These are phyloP conservation scores for Ustulina deusta DNA, from an alignment of 2,329 filamentous ascomycete species.

Conservation along the genomic window DNA sequence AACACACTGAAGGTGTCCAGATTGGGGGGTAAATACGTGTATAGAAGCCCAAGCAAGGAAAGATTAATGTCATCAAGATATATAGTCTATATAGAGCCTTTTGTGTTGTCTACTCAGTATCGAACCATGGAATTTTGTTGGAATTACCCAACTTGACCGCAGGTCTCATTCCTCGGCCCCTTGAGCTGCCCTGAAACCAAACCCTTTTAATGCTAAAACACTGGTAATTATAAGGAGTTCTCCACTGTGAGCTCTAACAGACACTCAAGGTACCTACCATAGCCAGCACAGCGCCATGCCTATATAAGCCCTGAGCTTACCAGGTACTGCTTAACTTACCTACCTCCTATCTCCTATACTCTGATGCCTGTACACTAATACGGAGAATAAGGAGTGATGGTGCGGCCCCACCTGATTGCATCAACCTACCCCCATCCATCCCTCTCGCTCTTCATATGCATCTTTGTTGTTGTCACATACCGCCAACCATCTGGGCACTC, in stretches of 20 bases:
- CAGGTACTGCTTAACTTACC: no score
- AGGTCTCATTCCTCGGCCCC: background rate
- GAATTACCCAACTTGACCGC: no score
- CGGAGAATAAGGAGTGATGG: constrained; percentile 18
- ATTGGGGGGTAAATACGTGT: no score
- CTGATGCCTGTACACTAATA: constrained; percentile 2
- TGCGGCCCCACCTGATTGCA: constrained; percentile 47
- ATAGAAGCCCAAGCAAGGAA: no score
- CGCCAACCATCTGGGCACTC: constrained; percentile 17
- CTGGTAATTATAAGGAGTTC: constrained; percentile 9
- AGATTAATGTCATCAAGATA: no score
- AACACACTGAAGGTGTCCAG: no score
- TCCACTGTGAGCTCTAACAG: constrained; percentile 17
- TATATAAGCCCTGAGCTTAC: no score
- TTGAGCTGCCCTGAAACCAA: constrained; percentile 11
- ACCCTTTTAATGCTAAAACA: background rate
- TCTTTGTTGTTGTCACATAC: constrained; percentile 29
- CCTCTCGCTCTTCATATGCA: constrained; percentile 41
- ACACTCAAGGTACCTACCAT: background rate
- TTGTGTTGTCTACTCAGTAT: no score
- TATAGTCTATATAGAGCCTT: no score
- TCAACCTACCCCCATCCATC: constrained; percentile 41
- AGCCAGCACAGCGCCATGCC: background rate
- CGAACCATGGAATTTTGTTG: no score
- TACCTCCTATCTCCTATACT: background rate